phyloP scores from a whole-genome alignment of 1,139 yeast genomes.

The Hansenula sp. region DNA sequence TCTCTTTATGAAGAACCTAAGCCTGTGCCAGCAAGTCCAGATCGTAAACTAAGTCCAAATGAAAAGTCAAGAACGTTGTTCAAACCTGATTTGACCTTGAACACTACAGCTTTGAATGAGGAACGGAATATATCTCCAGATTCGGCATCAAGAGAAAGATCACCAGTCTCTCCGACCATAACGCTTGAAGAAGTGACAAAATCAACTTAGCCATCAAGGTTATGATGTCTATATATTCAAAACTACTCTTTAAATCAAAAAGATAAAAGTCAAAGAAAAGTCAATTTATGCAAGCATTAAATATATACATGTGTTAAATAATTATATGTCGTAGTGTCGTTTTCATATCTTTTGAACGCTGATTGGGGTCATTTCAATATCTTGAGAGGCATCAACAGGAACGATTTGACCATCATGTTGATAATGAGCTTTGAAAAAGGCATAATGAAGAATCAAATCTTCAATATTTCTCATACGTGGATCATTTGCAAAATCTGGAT shows the following conservation, averaged over 20 bases:
- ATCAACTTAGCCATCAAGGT: slow-evolving; percentile 14
- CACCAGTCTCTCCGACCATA: slow-evolving; percentile 36
- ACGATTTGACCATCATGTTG: slow-evolving; percentile 21
- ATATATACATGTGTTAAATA: slow-evolving; percentile 1
- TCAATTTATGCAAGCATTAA: background rate
- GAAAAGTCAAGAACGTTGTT: slow-evolving; percentile 36
- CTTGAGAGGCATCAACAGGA: slow-evolving; percentile 22
- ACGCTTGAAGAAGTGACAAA: slow-evolving; percentile 33
- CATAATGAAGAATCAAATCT: slow-evolving; percentile 86
- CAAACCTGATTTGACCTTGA: slow-evolving; percentile 30
- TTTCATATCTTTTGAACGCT: slow-evolving; percentile 9
- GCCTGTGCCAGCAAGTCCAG: slow-evolving; percentile 23
- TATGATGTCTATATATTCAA: background rate
- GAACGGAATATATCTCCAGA: slow-evolving; percentile 1
- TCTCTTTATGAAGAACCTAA: slow-evolving; percentile 32
- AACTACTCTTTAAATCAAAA: background rate
- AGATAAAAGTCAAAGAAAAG: background rate
- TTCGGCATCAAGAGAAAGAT: background rate
- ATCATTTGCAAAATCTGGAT: slow-evolving; percentile 95
- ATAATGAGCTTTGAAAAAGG: slow-evolving; percentile 67
- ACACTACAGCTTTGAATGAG: slow-evolving; percentile 12
- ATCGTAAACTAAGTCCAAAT: slow-evolving; percentile 20
- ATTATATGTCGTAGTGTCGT: too few species aligned
- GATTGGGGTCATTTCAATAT: slow-evolving; percentile 18
- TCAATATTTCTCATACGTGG: slow-evolving; percentile 90